phyloP scores from a whole-genome alignment of 1,284 basidiomycete species.

The Trichosporon sp. region DNA sequence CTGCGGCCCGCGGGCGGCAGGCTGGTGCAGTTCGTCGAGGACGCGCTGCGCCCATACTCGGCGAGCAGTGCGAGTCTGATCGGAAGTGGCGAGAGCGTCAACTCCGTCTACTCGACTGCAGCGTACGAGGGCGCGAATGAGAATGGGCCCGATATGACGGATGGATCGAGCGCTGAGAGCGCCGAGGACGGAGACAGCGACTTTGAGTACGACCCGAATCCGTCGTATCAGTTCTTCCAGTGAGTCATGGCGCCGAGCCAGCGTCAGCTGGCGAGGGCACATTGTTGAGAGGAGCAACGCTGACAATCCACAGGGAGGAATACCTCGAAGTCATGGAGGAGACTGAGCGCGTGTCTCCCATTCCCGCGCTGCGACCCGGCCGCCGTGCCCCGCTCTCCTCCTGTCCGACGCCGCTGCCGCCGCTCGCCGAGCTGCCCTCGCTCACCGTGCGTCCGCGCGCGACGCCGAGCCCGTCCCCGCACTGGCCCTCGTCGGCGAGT shows the following conservation, averaged over 20 bases:
- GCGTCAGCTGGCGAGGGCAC: too few relatives aligned
- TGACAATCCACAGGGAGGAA: constrained; percentile 35
- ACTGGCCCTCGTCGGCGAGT: too few relatives aligned
- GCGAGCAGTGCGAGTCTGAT: constrained; percentile 4
- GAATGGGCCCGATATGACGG: constrained; percentile 40
- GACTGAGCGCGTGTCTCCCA: background rate
- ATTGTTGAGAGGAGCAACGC: background rate
- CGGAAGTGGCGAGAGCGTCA: background rate
- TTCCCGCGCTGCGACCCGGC: background rate
- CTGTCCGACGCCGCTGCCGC: constrained; percentile 23
- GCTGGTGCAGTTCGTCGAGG: constrained; percentile 35
- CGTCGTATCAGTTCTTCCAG: constrained; percentile 34
- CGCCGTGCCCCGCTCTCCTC: constrained; percentile 20
- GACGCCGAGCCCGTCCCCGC: too few relatives aligned
- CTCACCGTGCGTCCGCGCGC: background rate
- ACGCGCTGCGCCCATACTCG: constrained; percentile 22
- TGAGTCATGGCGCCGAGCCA: constrained; percentile 25
- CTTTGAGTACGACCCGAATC: constrained; percentile 38
- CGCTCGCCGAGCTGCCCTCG: constrained; percentile 29
- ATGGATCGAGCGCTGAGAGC: constrained; percentile 27
- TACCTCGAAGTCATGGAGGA: constrained; percentile 28
- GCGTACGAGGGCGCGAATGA: constrained; percentile 20
- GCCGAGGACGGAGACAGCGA: constrained; percentile 44
- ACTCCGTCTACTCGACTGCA: constrained; percentile 1
- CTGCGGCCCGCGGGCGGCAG: constrained; percentile 34